These are phyloP conservation scores for Pseudogymnoascus verrucosus DNA, from an alignment of 2,329 filamentous ascomycete species.

Conservation along the genomic window DNA sequence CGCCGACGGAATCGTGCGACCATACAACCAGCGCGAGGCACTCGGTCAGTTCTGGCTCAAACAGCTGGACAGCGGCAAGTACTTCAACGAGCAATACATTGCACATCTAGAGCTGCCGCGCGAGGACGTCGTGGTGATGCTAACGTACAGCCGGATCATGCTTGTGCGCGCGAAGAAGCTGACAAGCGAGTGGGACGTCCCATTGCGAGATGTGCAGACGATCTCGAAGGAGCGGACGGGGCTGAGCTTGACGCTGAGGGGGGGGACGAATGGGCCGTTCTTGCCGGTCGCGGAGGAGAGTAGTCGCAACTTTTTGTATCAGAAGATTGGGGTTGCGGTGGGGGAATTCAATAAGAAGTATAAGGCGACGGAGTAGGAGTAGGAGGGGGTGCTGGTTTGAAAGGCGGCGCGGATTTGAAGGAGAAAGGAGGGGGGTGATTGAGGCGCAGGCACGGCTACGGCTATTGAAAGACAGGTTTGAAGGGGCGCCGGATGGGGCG, in stretches of 20 bases:
- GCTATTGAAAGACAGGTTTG: not conserved
- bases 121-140: conserved; percentile 82
- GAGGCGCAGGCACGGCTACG: not conserved
- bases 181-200: conserved; percentile 90
- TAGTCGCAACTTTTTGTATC: conserved; percentile 53
- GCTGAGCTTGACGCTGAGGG: conserved; percentile 78
- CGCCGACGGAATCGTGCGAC: conserved; percentile 84
- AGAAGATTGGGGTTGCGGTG: conserved; percentile 57
- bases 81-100: conserved; percentile 96
- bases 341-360: conserved; percentile 59
- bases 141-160: conserved; percentile 82
- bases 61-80: conserved; percentile 93
- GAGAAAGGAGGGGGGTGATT: not conserved
- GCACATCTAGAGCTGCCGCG: conserved; percentile 87
- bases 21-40: conserved; percentile 89
- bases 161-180: conserved; percentile 81
- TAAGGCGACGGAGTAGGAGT: conserved; percentile 25
- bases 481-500: not conserved
- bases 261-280: conserved; percentile 88
- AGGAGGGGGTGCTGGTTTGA: not conserved
- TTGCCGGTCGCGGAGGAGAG: conserved; percentile 89
- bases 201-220: conserved; percentile 90
- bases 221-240: conserved; percentile 96
- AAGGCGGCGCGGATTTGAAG: not conserved
- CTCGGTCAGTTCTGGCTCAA: conserved; percentile 98